Evolutionary conservation across 73 alveolate genomes (phyloP), one percentile per base, ranked within the genome.

Genomic region (Blepharisma japonicum): DNA sequence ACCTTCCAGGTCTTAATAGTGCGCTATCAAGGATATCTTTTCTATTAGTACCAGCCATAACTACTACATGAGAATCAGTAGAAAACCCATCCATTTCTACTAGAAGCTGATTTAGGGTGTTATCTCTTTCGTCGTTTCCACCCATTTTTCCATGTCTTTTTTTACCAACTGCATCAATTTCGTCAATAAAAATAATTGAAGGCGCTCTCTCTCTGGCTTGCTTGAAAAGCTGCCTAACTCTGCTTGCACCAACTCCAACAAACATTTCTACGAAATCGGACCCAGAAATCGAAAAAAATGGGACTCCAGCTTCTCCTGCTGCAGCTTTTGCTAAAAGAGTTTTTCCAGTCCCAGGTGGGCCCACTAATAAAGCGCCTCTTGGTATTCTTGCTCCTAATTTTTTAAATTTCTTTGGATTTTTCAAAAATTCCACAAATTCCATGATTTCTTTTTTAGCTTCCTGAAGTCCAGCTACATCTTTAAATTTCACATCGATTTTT

Each of bases 321-420:
- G 91, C 90, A 23, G 99, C 98, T 87, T 96, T 90, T 6, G 98
- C 98, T 56, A 94, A 82, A 55, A 96, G 83, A 45, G 99, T 96
- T 83, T 96, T 96, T 47, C 99, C 99, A 20, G 98, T 91, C n/a
- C 99, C 99, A 38, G 99, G 99, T 14, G 98, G 96, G 4, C 98
- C 97, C 42, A 89, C 87, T 18, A 90, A 76, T 38, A 93, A 84
- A n/a, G 96, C 97, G 11, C 97, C 97, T 81, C 95, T 84, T 21
- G 98, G 98, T 8, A 89, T 83, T 84, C 85, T 91, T 9, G 96
- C 97, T n/a, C 97, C 97, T 11, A 93, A 82, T 47, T 83, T 82
- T 51, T 85, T 87, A 68, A 88, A 93, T 66, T 86, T 91, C 70
- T 83, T 83, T 50, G 99, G 97, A 78, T 94, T 84, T 79, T 93